phyloP scores from a whole-genome alignment of 352 stramenopile species.

The Globisporangium barbulae region DNA sequence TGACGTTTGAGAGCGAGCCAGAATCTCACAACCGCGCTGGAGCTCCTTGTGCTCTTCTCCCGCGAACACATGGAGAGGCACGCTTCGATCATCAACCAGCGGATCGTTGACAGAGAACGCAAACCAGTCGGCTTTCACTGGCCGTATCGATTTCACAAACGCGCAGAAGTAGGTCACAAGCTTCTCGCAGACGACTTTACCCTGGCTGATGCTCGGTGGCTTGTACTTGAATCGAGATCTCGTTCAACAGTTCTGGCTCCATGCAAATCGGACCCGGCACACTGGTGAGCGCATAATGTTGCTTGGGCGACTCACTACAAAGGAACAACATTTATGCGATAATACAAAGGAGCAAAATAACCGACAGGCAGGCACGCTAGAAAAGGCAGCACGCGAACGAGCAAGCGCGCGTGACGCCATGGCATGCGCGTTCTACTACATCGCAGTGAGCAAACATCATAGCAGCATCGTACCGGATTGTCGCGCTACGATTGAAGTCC shows the following conservation, averaged over 20 bases:
- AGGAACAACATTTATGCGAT: not conserved
- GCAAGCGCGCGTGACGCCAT: not conserved
- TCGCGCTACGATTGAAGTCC: not conserved
- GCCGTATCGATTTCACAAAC: constrained; percentile 19
- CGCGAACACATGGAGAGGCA: constrained; percentile 25
- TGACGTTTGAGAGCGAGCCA: constrained; percentile 2
- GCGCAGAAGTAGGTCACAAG: constrained; percentile 20
- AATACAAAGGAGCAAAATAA: not conserved
- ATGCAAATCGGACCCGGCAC: not conserved
- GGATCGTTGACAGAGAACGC: constrained; percentile 19
- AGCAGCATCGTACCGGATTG: not conserved
- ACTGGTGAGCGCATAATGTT: not conserved
- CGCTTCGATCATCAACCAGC: constrained; percentile 18
- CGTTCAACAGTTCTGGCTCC: constrained; percentile 21
- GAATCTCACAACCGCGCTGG: constrained; percentile 14
- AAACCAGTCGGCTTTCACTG: constrained; percentile 10
- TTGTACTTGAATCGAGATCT: constrained; percentile 46
- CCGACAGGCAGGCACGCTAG: not conserved
- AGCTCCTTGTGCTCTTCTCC: constrained; percentile 25
- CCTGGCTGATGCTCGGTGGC: constrained; percentile 28
- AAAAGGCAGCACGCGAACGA: not conserved
- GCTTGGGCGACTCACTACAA: not conserved
- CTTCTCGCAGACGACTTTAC: constrained; percentile 19
- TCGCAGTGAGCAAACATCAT: not conserved
- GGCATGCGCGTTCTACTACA: not conserved